Evolutionary conservation across 2,329 filamentous ascomycete species (phyloP).

Genomic region (Aspergillus ibericus): DNA sequence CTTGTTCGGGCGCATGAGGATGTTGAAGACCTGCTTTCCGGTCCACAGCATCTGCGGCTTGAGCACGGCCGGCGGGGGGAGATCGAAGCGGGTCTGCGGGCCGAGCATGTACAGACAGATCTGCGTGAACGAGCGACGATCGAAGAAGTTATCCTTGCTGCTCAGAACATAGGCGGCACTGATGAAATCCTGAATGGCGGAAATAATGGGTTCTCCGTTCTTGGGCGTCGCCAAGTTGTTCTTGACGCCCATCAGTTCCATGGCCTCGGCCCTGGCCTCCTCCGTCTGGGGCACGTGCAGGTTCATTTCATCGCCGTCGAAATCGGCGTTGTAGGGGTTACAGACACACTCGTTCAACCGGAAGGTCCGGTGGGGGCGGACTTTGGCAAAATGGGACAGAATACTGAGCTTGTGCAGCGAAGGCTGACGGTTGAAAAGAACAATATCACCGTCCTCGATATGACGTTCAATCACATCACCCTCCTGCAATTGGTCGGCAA

Average conservation of each 20-base stretch:
- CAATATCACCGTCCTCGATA: slow-evolving; percentile 90
- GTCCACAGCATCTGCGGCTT: slow-evolving; percentile 91
- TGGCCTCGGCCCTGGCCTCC: slow-evolving; percentile 91
- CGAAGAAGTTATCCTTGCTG: slow-evolving; percentile 89
- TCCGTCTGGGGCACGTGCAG: slow-evolving; percentile 96
- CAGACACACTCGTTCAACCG: slow-evolving; percentile 97
- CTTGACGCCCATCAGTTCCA: slow-evolving; percentile 96
- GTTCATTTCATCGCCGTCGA: slow-evolving; percentile 99
- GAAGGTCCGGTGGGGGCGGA: slow-evolving; percentile 93
- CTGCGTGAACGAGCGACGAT: slow-evolving; percentile 82
- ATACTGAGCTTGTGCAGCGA: slow-evolving; percentile 99
- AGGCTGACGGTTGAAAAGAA: slow-evolving; percentile 96
- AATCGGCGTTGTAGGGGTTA: slow-evolving; percentile 97
- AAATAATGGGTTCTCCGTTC: slow-evolving; percentile 97
- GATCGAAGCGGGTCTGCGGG: slow-evolving; percentile 71
- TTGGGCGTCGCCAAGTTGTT: slow-evolving; percentile 94
- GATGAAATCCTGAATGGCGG: slow-evolving; percentile 99
- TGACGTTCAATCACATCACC: slow-evolving; percentile 94
- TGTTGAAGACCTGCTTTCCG: slow-evolving; percentile 92
- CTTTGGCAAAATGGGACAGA: slow-evolving; percentile 89
- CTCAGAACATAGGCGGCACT: slow-evolving; percentile 90
- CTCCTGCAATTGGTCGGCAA: slow-evolving; percentile 72
- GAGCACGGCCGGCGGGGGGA: slow-evolving; percentile 82
- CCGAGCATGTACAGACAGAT: slow-evolving; percentile 94
- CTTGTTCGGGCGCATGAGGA: slow-evolving; percentile 86